Evolutionary conservation across 2,329 filamentous ascomycete genomes (phyloP), one percentile per base, ranked within the genome.

Genomic region (Fonsecaea nubica): DNA sequence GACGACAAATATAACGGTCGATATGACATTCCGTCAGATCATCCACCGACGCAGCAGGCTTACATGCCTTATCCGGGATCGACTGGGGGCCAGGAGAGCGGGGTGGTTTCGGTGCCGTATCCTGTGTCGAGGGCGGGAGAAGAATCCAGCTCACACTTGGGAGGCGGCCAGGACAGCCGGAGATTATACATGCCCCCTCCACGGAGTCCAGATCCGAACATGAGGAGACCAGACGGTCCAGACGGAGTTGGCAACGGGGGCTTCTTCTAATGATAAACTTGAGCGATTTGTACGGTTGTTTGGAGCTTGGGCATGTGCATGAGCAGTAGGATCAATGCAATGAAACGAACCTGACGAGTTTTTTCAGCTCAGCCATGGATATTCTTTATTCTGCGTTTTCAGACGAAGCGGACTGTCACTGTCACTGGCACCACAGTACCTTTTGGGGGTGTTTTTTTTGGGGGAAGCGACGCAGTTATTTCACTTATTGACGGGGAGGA

Each of bases 1-100:
- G 68, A 69, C 30, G 68, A 71, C 50, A 57, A 67, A 40, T 68
- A 62, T 30, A 30, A 58, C 38, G 50, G 57, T 25, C 55, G 52
- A 33, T 61, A 57, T 15, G 58, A 56, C 13, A 21, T 58, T 50
- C 56, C 60, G 2, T 25, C 21, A n/a, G 32, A 53, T 25, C 42
- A 58, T 6, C 52, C 36, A 10, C 62, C 40, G 15, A 25, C 25
- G 9, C 64, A 61, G 13, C 59, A 42, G 45, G 8, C 35, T 12
- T 54, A 55, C 25, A 55, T n/a, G 36, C 61, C 35, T 33, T 64
- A 63, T 35, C 60, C 40, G 7, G 56, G 30, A 10, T 63, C 58
- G 30, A 55, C 33, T 32, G 48, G 58, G 18, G 52, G 66, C 25
- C 65, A 67, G 35, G 65, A 67, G 18, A 68, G 53, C 38, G 55